Evolutionary conservation across 2,329 filamentous ascomycete genomes (phyloP).

Genomic region (Fusarium pseudonygamai): DNA sequence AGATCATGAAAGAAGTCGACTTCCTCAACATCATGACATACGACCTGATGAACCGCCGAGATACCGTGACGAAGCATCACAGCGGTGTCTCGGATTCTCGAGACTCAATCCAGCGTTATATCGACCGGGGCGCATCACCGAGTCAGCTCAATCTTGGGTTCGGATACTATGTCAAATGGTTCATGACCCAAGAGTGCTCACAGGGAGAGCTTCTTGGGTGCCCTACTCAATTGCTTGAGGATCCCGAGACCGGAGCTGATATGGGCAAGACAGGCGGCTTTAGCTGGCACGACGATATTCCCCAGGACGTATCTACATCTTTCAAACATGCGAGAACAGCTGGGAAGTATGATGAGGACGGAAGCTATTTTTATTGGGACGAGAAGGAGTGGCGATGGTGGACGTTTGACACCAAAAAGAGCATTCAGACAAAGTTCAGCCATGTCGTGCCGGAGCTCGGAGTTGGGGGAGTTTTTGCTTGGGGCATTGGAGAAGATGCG

Average conservation of each 20-base stretch:
- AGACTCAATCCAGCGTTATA: slow-evolving; percentile 66
- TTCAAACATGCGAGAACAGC: slow-evolving; percentile 64
- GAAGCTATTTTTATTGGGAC: slow-evolving; percentile 78
- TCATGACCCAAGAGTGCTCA: slow-evolving; percentile 58
- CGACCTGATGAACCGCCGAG: slow-evolving; percentile 75
- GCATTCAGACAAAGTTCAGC: slow-evolving; percentile 70
- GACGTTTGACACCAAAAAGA: slow-evolving; percentile 74
- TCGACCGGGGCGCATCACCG: slow-evolving; percentile 61
- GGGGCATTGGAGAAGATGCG: slow-evolving; percentile 76
- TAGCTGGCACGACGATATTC: slow-evolving; percentile 67
- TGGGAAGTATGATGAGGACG: slow-evolving; percentile 65
- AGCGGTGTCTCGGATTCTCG: slow-evolving; percentile 67
- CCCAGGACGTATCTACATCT: slow-evolving; percentile 62
- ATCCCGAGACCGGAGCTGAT: slow-evolving; percentile 65
- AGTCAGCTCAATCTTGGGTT: slow-evolving; percentile 69
- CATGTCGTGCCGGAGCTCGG: slow-evolving; percentile 64
- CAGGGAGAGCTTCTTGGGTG: slow-evolving; percentile 61
- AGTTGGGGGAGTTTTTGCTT: slow-evolving; percentile 78
- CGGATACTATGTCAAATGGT: slow-evolving; percentile 75
- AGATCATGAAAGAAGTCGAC: slow-evolving; percentile 68
- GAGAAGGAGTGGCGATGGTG: slow-evolving; percentile 69
- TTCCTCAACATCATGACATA: slow-evolving; percentile 77
- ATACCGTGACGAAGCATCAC: slow-evolving; percentile 71
- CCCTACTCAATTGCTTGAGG: slow-evolving; percentile 65
- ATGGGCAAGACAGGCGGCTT: slow-evolving; percentile 66